Evolutionary conservation across 108 stramenopile species (phyloP), one percentile per base, ranked within the genome.

Genomic region (Schizochytrium sp.): DNA sequence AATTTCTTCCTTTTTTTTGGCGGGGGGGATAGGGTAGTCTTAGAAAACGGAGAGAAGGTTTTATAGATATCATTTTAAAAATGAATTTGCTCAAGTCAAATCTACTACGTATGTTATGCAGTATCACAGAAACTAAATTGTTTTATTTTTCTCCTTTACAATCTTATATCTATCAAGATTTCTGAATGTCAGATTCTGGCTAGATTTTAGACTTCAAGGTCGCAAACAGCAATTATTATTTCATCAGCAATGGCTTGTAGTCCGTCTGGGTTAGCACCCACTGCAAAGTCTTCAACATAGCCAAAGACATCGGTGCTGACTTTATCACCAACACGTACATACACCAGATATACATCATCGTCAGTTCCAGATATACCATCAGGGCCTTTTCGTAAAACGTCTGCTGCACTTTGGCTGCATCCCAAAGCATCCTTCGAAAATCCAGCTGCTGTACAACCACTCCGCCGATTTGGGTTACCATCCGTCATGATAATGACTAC

Each of bases 301-400:
- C 64, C 64, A 53, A 83, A 83, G 12, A 83, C 50, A 28, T 83
- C 53, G 10, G 47, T 40, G 47, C 53, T 17, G 15, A 83, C 47
- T 38, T 83, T 83, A 8, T 83, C 76, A 53, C 53, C 76, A 55
- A 83, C 55, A 1, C 50, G 76, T 10, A 83, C 50, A 53, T 83
- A 83, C 12, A 83, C 53, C 12, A 83, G 53, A 10, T 83, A 55
- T 1, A 83, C 76, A 50, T 83, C 76, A 28, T 83, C 76, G 2
- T 83, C 76, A n/a, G 76, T 69, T 7, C 64, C 64, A 0, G 44
- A 44, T 53, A 38, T 47, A 42, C 47, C 50, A 40, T 83, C 76
- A 47, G 50, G 47, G 4, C 47, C 50, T 40, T 83, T 83, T 1
- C 64, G 64, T 38, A 83, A 53, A 10, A 5, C 28, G 15, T 83